A percentile compares a stretch with the other conserved stretches of the same genome.
These are phyloP conservation scores for Tetracladium maxilliforme DNA, from an alignment of 2,329 filamentous ascomycete species.

Conservation along the genomic window DNA sequence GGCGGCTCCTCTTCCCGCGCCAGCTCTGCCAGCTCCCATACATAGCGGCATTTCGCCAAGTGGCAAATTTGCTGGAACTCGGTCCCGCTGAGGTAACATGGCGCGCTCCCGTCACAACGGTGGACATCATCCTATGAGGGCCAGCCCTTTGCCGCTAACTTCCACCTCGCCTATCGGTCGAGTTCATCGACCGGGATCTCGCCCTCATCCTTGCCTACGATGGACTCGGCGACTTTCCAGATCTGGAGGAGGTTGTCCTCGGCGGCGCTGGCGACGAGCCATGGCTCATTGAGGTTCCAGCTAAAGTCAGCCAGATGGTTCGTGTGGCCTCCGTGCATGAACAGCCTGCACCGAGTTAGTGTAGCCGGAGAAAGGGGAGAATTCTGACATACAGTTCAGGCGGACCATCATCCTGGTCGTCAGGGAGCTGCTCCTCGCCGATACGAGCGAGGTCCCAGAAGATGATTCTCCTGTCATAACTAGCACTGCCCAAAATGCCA, in stretches of 20 bases:
- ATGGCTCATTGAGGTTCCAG: slow-evolving; percentile 95
- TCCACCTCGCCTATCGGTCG: slow-evolving; percentile 35
- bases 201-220: slow-evolving; percentile 63
- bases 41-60: too few relatives aligned
- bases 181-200: slow-evolving; percentile 67
- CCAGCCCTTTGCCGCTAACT: too few relatives aligned
- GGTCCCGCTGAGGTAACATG: too few relatives aligned
- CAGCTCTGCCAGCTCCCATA: too few relatives aligned
- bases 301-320: slow-evolving; percentile 94
- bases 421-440: slow-evolving; percentile 86
- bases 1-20: too few relatives aligned
- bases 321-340: slow-evolving; percentile 98
- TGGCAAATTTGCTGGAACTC: too few relatives aligned
- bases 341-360: slow-evolving; percentile 40
- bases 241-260: slow-evolving; percentile 96
- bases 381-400: slow-evolving; percentile 65
- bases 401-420: slow-evolving; percentile 88
- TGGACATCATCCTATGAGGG: too few relatives aligned
- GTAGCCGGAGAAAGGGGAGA: slow-evolving; percentile 2
- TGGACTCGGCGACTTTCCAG: slow-evolving; percentile 75
- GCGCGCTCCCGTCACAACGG: too few relatives aligned
- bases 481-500: slow-evolving; percentile 76
- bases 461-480: slow-evolving; percentile 84
- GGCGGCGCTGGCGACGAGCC: slow-evolving; percentile 88
- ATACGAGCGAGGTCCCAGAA: slow-evolving; percentile 93